Base-by-base conservation (phyloP, 2,329 filamentous ascomycete genomes). In the Clarireedia hainanense region DNA sequence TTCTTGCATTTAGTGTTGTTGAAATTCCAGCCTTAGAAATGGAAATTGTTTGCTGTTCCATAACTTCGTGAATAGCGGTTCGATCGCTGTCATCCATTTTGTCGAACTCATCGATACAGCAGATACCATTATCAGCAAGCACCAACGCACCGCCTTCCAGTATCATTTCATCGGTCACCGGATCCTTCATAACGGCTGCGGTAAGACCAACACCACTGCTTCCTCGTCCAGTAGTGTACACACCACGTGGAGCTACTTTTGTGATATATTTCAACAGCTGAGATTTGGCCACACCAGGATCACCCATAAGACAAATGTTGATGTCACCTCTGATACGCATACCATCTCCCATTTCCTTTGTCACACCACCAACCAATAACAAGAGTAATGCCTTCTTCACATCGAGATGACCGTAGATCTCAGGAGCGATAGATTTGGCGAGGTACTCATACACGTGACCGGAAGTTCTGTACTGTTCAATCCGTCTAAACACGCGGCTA, bases 321-420 rank as follows among this genome's bases (percentile, higher is more conserved):
- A 99, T 95, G 69, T 99, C 94, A 66, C 94, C 94, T 79, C 94
- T 90, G 70, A 99, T 99, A 67, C 91, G 88, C 94, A 99, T 97
- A 58, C 94, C 94, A 68, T 99, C 94, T 52, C 91, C 91, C 81
- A 97, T 95, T 68, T 94, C 86, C 73, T 99, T 99, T 4, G 85
- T 94, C 1, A 96, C 92, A 75, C 94, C 94, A 59, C 94, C 94
- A 62, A 99, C 96, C 36, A 99, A 82, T 30, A 97, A 84, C 5
- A 99, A 79, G n/a, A 99, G 80, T 12, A 99, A 81, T 1, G 94
- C 94, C 72, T 99, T 99, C 78, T 99, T 99, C 50, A 99, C 94
- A 70, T 99, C 94, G 23, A 95, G 77, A 69, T 99, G 94, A 27
- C 94, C 94, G 67, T 86, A 99, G 58, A 99, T 99, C 72, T 99